A percentile compares a stretch with the other conserved stretches of the same genome.
Evolutionary conservation across 257 asterid genomes (phyloP).

Genomic region (Solanum etuberosum): DNA sequence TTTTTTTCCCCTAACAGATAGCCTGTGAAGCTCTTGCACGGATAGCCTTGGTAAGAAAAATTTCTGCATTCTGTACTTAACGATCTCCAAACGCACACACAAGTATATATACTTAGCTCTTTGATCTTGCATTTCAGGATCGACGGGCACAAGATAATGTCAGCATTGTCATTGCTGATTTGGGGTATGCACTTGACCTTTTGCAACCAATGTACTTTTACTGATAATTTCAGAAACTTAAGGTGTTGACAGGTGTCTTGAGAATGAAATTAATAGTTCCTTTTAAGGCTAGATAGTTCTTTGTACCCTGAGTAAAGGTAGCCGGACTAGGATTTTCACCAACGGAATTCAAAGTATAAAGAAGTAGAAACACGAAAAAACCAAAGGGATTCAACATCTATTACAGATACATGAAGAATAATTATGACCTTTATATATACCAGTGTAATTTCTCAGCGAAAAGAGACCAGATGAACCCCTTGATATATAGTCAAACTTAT

Average conservation of each 20-base stretch:
- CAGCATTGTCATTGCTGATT: conserved; percentile 81
- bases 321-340: background rate
- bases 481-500: background rate
- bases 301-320: background rate
- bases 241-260: background rate
- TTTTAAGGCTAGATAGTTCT: background rate
- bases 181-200: conserved; percentile 51
- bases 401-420: background rate
- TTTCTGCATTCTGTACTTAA: background rate
- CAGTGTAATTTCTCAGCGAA: background rate
- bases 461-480: background rate
- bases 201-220: background rate
- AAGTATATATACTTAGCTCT: background rate
- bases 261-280: background rate
- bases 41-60: conserved; percentile 60
- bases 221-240: background rate
- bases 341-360: background rate
- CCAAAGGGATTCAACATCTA: background rate
- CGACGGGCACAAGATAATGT: conserved; percentile 77
- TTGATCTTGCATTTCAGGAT: conserved; percentile 34
- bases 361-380: background rate
- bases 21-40: conserved; percentile 87
- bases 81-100: background rate
- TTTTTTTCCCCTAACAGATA: conserved; percentile 24
- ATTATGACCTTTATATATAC: background rate